These are phyloP conservation scores for rapeseed (Brassica napus) DNA, from an alignment of 345 rosid genomes.

Conservation along the genomic window DNA sequence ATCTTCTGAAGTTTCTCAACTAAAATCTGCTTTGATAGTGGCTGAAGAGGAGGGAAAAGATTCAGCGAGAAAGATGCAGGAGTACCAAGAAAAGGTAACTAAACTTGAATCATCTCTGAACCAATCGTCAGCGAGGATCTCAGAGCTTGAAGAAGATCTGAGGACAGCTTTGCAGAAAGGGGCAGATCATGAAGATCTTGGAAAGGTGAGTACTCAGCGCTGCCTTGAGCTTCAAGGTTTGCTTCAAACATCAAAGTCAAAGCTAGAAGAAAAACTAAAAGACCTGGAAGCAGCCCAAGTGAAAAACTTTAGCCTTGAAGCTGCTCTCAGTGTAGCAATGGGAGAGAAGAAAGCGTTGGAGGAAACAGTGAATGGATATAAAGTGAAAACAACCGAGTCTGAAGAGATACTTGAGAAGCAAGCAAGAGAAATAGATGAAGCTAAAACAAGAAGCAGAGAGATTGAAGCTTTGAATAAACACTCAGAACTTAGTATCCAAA, in stretches of 20 bases:
- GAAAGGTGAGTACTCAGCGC: slow-evolving; percentile 50
- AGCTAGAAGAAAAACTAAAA: slow-evolving; percentile 53
- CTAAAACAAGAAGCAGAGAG: slow-evolving; percentile 52
- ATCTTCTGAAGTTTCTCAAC: slow-evolving; percentile 56
- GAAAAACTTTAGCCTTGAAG: slow-evolving; percentile 61
- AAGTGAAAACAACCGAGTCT: neutral
- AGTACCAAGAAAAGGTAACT: slow-evolving; percentile 50
- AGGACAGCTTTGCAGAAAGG: slow-evolving; percentile 50
- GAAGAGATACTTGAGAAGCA: slow-evolving; percentile 68
- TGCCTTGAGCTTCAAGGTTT: slow-evolving; percentile 56
- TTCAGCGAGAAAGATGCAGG: slow-evolving; percentile 42
- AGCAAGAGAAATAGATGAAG: slow-evolving; percentile 53
- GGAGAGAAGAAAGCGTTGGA: neutral
- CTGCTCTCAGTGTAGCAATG: slow-evolving; percentile 49
- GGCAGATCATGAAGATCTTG: slow-evolving; percentile 63
- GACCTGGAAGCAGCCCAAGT: slow-evolving; percentile 67
- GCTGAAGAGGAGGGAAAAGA: slow-evolving; percentile 52
- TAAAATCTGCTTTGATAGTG: slow-evolving; percentile 47
- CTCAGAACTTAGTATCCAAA: slow-evolving; percentile 19
- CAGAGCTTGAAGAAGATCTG: slow-evolving; percentile 63
- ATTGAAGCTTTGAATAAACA: slow-evolving; percentile 65
- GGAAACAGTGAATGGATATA: neutral
- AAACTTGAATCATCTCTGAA: slow-evolving; percentile 58
- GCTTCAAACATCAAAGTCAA: slow-evolving; percentile 52
- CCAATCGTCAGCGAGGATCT: slow-evolving; percentile 43